A percentile compares a stretch with the other conserved stretches of the same genome.
phyloP scores from a whole-genome alignment of 768 basidiomycete genomes.

The Jaapia argillacea region DNA sequence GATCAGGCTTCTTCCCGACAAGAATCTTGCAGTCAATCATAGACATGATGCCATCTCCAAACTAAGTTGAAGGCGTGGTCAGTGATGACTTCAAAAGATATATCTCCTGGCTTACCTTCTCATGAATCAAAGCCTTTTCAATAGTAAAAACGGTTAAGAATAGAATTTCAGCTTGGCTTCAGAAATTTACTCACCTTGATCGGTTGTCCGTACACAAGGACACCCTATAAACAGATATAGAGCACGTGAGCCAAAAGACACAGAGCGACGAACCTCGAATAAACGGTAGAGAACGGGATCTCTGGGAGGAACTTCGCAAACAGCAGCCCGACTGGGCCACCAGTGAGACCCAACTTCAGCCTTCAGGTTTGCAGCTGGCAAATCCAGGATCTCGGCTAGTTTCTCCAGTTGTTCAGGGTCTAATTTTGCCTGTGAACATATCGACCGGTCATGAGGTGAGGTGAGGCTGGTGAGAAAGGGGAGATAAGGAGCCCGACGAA shows the following conservation, averaged over 20 bases:
- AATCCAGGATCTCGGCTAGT: constrained; percentile 39
- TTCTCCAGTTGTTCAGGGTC: constrained; percentile 44
- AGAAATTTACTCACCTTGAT: constrained; percentile 64
- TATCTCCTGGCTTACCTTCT: constrained; percentile 48
- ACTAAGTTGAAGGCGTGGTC: constrained; percentile 21
- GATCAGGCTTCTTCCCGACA: constrained; percentile 59
- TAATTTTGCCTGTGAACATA: constrained; percentile 59
- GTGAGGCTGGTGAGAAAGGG: background rate
- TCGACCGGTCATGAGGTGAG: background rate
- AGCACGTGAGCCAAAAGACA: background rate
- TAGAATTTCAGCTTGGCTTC: background rate
- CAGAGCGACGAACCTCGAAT: constrained; percentile 46
- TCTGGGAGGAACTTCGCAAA: constrained; percentile 62
- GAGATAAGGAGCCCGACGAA: constrained; percentile 12
- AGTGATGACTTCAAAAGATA: no score
- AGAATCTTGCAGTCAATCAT: constrained; percentile 78
- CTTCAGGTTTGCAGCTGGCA: constrained; percentile 29
- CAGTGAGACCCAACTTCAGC: constrained; percentile 50
- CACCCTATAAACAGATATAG: constrained; percentile 29
- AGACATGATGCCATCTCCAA: constrained; percentile 83
- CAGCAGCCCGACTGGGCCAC: constrained; percentile 62
- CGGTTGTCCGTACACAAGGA: constrained; percentile 69
- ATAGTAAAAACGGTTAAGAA: constrained; percentile 2
- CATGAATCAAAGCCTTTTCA: constrained; percentile 58
- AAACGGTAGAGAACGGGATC: constrained; percentile 78